Conservation (phyloP, 2,329 filamentous ascomycete genomes). For the Elsinoe perseae region DNA sequence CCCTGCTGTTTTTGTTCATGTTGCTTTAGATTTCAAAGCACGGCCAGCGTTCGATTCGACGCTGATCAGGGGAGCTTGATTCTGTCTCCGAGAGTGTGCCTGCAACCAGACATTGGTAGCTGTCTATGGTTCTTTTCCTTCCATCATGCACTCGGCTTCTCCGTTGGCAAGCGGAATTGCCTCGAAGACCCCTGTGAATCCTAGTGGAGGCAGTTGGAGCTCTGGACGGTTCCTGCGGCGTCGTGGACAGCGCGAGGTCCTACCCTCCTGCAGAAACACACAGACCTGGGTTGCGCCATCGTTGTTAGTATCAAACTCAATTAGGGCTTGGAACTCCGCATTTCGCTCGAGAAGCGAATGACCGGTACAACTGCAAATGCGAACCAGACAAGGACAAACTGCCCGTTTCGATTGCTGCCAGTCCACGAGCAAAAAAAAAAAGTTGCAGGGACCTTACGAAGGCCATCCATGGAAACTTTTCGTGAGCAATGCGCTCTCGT, state of each 20-base stretch:
- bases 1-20: slow-evolving; percentile 8
- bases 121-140: background rate
- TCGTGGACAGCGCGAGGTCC: slow-evolving; percentile 4
- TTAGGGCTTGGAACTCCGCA: slow-evolving; percentile 10
- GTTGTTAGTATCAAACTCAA: slow-evolving; percentile 9
- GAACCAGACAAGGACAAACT: slow-evolving; percentile 7
- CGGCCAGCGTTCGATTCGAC: slow-evolving; percentile 6
- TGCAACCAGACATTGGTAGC: background rate
- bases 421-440: background rate
- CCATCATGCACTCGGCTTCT: background rate
- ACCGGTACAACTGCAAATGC: slow-evolving; percentile 12
- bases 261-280: slow-evolving; percentile 14
- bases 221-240: slow-evolving; percentile 12
- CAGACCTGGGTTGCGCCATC: slow-evolving; percentile 14
- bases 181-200: background rate
- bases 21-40: background rate
- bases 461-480: background rate
- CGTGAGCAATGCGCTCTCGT: background rate
- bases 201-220: slow-evolving; percentile 9
- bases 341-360: slow-evolving; percentile 7
- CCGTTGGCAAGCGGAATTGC: slow-evolving; percentile 3
- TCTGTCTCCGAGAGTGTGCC: background rate
- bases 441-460: slow-evolving; percentile 11
- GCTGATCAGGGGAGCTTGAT: slow-evolving; percentile 12
- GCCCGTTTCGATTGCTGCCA: background rate